Base-by-base conservation (phyloP, 345 rosid genomes). In the Salix viminalis region DNA sequence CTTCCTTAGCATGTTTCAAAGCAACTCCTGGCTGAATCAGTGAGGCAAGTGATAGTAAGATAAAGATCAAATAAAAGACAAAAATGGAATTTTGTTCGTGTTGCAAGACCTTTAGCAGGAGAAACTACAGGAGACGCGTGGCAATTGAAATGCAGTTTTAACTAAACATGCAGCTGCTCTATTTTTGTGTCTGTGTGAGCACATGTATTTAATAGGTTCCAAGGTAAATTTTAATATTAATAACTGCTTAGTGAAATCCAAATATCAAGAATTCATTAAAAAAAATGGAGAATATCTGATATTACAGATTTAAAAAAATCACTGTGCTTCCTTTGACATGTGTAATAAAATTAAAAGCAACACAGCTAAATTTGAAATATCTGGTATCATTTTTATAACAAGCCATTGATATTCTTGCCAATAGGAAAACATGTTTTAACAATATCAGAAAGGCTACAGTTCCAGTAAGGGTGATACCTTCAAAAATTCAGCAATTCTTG, bases 1-100 rank as follows among this genome's bases (percentile, higher is more conserved):
- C 99, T 85, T 96, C 99, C 81, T 94, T 96, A 54, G 93, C 91
- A 83, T 91, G 96, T 85, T 96, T 96, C 79, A 96, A 46, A 85
- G 90, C 69, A 77, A 79, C 87, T 78, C 97, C 99, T 46, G 97
- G 97, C 99, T 96, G 90, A 82, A 86, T 76, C 74, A 50, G 78
- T 39, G 80, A 72, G 24, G 79, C 69, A 83, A 73, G 81, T 46
- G 15, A 77, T 72, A 72, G 19, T 82, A 32, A 67, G 65, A 76
- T 70, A 79, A 26, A 64, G 65, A 74, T 73, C 81, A 68, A 37
- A 42, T 32, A 24, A 64, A 9, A 41, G 37, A 68, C 10, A 46
- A 85, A 84, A 15, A 75, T 44, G 26, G 28, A 74, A 56, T 11
- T 39, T 23, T 32, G 42, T 30, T 66, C n/a, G 7, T 21, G 60